Conservation (phyloP, 352 stramenopile species). For the Globisporangium rhizosaccharum region DNA sequence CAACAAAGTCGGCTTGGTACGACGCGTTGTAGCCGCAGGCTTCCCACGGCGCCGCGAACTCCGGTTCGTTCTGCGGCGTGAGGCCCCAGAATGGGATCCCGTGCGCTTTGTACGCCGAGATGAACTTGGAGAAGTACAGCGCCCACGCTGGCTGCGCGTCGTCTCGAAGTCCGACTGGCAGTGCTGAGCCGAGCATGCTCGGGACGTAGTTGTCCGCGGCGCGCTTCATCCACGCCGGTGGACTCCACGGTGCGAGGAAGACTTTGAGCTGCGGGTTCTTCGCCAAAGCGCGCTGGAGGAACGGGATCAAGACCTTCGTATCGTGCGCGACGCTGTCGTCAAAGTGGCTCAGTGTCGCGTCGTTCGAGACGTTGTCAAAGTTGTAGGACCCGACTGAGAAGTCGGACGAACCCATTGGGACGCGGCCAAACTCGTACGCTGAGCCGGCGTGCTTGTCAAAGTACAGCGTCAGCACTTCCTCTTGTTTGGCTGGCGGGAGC, state of each 20-base stretch:
- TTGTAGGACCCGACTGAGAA: slow-evolving; percentile 86
- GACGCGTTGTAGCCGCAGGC: slow-evolving; percentile 47
- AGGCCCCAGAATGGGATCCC: slow-evolving; percentile 86
- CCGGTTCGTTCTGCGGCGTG: slow-evolving; percentile 89
- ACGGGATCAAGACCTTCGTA: slow-evolving; percentile 74
- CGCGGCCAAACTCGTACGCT: slow-evolving; percentile 84
- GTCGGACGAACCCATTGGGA: slow-evolving; percentile 90
- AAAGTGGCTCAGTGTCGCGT: slow-evolving; percentile 76
- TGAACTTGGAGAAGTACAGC: slow-evolving; percentile 91
- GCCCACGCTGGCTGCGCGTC: slow-evolving; percentile 72
- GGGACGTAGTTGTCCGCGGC: slow-evolving; percentile 37
- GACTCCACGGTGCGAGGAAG: slow-evolving; percentile 86
- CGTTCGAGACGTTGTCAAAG: slow-evolving; percentile 75
- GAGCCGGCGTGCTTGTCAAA: slow-evolving; percentile 79
- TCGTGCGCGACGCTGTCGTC: slow-evolving; percentile 72
- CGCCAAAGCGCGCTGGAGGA: slow-evolving; percentile 68
- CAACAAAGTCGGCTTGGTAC: slow-evolving; percentile 77
- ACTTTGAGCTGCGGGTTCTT: slow-evolving; percentile 73
- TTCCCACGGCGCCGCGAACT: slow-evolving; percentile 73
- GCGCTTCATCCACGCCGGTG: slow-evolving; percentile 85
- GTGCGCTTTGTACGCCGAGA: slow-evolving; percentile 84
- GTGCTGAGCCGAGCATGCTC: slow-evolving; percentile 55
- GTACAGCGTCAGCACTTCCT: slow-evolving; percentile 84
- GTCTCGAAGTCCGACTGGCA: slow-evolving; percentile 42
- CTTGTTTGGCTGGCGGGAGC: slow-evolving; percentile 67